A percentile compares a stretch with the other conserved stretches of the same genome.
These are phyloP conservation scores for Pseudogymnoascus sp. DNA, from an alignment of 2,329 filamentous ascomycete species.

Conservation along the genomic window DNA sequence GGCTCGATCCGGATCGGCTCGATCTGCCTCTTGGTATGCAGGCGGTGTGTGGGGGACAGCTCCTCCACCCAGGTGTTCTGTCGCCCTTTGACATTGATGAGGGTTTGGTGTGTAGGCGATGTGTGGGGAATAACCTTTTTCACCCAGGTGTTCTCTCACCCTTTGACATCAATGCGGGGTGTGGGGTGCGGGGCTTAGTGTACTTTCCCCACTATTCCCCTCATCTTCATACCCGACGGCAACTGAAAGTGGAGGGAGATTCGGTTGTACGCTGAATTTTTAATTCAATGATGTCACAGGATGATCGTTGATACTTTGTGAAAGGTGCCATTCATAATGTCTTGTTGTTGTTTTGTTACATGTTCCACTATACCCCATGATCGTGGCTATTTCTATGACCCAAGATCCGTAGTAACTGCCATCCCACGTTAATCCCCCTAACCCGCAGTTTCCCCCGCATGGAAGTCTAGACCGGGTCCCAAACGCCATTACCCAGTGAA, in stretches of 20 bases:
- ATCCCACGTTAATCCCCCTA: not conserved
- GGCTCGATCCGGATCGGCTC: no score
- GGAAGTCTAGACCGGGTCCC: not conserved
- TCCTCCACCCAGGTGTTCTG: no score
- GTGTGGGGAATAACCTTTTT: no score
- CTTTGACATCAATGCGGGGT: not conserved
- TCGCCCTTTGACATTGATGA: no score
- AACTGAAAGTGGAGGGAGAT: not conserved
- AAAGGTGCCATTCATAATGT: not conserved
- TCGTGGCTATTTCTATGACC: not conserved
- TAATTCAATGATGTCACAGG: not conserved
- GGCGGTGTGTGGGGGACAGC: no score
- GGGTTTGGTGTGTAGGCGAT: no score
- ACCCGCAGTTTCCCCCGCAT: not conserved
- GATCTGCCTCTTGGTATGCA: no score
- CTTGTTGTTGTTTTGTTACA: not conserved
- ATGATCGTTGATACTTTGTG: not conserved
- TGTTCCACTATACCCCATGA: not conserved
- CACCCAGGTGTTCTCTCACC: no score
- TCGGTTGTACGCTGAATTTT: not conserved
- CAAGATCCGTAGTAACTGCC: not conserved
- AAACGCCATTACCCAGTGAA: not conserved
- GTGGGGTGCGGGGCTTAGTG: not conserved
- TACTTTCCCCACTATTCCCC: not conserved
- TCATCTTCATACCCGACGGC: not conserved